Base-by-base conservation (phyloP, 2,329 filamentous ascomycete species). In the Botrytis paeoniae region DNA sequence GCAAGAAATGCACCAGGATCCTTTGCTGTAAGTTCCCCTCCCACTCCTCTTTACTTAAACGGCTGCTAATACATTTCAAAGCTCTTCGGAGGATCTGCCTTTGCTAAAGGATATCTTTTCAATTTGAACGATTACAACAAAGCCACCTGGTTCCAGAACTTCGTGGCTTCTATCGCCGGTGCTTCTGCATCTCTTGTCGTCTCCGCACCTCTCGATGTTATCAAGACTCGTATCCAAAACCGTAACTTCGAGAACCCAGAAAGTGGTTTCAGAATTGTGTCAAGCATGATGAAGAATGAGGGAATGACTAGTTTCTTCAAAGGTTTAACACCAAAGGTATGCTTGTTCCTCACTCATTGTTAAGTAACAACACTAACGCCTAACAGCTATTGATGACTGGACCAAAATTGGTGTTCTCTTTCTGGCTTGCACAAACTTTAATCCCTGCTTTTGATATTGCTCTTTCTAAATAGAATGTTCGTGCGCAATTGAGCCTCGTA, bases 171-270 rank as follows among this genome's bases (percentile, higher is more conserved):
- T 12, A 95, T 99, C 79, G 94, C 92, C 75, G 96, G 96, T 85
- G 96, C 96, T 70, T 96, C 93, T 72, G 94, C 96, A 20, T 98
- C 95, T n/a, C 89, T 99, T 64, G 84, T 99, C 66, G 95, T 99
- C 68, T 98, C 95, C n/a, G 95, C 95, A 37, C 95, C 95, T 41
- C 88, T 98, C 74, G 95, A 98, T 81, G 95, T 98, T 78, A 96
- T 98, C 88, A 98, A 98, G 89, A 98, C 95, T 74, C 91, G 95
- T 80, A 97, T 98, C 80, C 95, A 98, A 85, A 98, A 98, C 88
- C 90, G 93, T 81, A 98, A 99, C 87, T 99, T 99, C 80, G 96
- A 99, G 77, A 96, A 97, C 86, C 95, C 95, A 74, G 94, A 98
- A 86, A 92, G 92, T 78, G 96, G 96, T 61, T 94, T 97, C 88